A percentile compares a stretch with the other conserved stretches of the same genome.
These are phyloP conservation scores for Cyanidioschyzon merolae DNA, from an alignment of 23 red algal species.

Conservation along the genomic window DNA sequence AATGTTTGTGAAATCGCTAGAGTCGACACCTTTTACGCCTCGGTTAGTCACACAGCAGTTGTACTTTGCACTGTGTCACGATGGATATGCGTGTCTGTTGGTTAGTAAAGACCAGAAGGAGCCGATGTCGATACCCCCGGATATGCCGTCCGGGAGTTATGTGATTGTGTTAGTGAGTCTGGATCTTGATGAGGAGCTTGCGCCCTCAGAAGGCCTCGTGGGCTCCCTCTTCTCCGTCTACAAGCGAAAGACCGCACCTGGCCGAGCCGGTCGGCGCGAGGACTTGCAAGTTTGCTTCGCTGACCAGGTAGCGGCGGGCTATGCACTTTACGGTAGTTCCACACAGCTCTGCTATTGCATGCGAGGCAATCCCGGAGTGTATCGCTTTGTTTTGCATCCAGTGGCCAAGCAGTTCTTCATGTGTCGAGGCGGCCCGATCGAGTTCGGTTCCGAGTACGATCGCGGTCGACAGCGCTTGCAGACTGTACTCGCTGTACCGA, in stretches of 20 bases:
- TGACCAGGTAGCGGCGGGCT: constrained; percentile 90
- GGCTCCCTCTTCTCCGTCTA: constrained; percentile 86
- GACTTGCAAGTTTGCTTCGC: constrained; percentile 62
- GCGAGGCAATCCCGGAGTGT: constrained; percentile 59
- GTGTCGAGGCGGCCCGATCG: constrained; percentile 20
- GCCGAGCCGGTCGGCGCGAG: constrained; percentile 62
- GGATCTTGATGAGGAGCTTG: constrained; percentile 40
- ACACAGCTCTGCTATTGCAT: constrained; percentile 87
- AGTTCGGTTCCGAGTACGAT: not conserved
- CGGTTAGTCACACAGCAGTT: constrained; percentile 45
- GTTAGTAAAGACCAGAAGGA: constrained; percentile 49
- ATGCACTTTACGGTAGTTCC: constrained; percentile 59
- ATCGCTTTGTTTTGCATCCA: constrained; percentile 90
- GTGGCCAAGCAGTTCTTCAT: constrained; percentile 93
- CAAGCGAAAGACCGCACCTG: constrained; percentile 61
- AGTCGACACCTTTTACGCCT: constrained; percentile 24
- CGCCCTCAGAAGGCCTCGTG: constrained; percentile 39
- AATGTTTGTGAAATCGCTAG: constrained; percentile 35
- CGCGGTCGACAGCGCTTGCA: not conserved
- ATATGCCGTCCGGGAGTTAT: constrained; percentile 85
- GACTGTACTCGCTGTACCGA: not conserved
- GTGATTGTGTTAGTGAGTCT: constrained; percentile 81
- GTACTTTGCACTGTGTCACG: constrained; percentile 62
- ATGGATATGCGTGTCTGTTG: constrained; percentile 96
- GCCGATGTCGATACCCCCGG: constrained; percentile 71